Base-by-base conservation (phyloP, 257 asterid species). In the Scutellaria barbata region DNA sequence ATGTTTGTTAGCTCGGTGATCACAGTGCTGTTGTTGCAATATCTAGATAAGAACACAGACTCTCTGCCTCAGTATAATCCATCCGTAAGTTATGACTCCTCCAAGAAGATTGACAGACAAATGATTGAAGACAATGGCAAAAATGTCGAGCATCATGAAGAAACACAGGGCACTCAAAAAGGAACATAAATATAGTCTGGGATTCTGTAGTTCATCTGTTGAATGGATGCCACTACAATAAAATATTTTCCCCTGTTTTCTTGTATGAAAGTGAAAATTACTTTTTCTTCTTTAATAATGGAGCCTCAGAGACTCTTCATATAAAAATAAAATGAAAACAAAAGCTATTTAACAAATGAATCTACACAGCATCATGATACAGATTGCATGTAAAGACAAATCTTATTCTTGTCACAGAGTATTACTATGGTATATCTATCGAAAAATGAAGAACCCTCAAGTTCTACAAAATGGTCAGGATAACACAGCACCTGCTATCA, bases 1-100 rank as follows among this genome's bases (percentile, higher is more conserved):
- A 79, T 81, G 84, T 84, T 81, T 66, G 76, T 67, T 10, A 74
- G 82, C 62, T 73, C 84, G 0, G 77, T 84, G 6, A 37, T 81
- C 13, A 79, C 77, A 6, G 86, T 79, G 20, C 65, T 17, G 71
- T 45, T 81, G 56, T 57, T 84, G 72, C 77, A 53, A 8, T 81
- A 61, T 64, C 25, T 81, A 3, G 86, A 84, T 41, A 67, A 35
- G 65, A 84, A 84, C 53, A 37, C 84, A 10, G 18, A 43, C 16
- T 81, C 86, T 3, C 60, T 77, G 57, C 83, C 83, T 17, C 56
- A 55, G 57, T 72, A 62, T 37, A 48, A 51, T 68, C 68, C 63
- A 69, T 66, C 75, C 7, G 41, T 50, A 58, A 43, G 47, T 5
- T 46, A 63, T 30, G 72, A 51, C 46, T 13, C 42, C 20, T 69